Evolutionary conservation across 2,329 filamentous ascomycete species (phyloP).

Genomic region (Calcarisporium arbuscula): DNA sequence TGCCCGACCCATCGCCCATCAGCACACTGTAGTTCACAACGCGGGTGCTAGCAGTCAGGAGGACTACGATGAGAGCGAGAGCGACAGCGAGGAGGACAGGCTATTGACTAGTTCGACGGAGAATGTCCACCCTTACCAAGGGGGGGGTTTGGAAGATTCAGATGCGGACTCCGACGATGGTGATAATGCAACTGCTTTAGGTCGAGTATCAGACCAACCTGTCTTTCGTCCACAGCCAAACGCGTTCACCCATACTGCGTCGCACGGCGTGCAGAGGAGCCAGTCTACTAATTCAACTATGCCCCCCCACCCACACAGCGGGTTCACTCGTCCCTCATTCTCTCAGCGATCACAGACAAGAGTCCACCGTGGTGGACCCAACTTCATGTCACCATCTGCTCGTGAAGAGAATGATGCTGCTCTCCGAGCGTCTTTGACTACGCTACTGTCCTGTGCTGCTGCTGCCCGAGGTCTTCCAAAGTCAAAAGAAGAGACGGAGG

Average conservation of each 20-base stretch:
- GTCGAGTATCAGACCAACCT: constrained; percentile 45
- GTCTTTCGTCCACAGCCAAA: constrained; percentile 84
- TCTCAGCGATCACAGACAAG: constrained; percentile 41
- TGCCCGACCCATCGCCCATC: constrained; percentile 27
- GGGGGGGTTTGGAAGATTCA: constrained; percentile 36
- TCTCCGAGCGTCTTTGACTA: constrained; percentile 86
- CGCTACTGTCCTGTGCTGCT: constrained; percentile 87
- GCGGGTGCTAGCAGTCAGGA: constrained; percentile 72
- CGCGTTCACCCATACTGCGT: constrained; percentile 79
- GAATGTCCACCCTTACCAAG: constrained; percentile 34
- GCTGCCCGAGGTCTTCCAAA: constrained; percentile 80
- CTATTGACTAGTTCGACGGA: constrained; percentile 54
- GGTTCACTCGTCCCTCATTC: constrained; percentile 44
- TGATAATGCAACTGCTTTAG: constrained; percentile 78
- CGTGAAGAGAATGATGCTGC: constrained; percentile 91
- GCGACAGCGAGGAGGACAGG: constrained; percentile 80
- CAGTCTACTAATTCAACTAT: constrained; percentile 44
- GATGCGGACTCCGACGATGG: constrained; percentile 51
- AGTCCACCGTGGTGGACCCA: constrained; percentile 41
- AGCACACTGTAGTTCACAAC: constrained; percentile 34
- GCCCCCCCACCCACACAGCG: constrained; percentile 42
- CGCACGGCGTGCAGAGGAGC: constrained; percentile 38
- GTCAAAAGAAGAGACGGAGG: constrained; percentile 40
- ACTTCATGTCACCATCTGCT: constrained; percentile 66
- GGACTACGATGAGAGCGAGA: constrained; percentile 91